Conservation (phyloP, 2,329 filamentous ascomycete species). For the Penicillium italicum region DNA sequence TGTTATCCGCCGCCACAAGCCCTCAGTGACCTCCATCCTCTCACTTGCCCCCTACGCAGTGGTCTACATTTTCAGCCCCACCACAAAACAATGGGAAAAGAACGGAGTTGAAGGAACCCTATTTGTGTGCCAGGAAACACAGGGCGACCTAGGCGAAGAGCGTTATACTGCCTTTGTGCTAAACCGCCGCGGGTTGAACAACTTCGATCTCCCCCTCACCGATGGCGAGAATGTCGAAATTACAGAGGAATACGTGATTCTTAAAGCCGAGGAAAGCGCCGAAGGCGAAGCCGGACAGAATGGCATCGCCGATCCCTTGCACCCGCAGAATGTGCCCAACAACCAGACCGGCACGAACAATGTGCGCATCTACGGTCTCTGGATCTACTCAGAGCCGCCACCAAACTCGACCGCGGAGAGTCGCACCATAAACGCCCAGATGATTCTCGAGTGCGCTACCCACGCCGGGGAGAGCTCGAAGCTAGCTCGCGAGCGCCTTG, state of each 20-base stretch:
- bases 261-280: constrained; percentile 46
- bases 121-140: constrained; percentile 70
- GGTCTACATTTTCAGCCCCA: constrained; percentile 72
- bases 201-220: constrained; percentile 63
- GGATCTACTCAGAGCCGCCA: constrained; percentile 61
- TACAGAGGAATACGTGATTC: constrained; percentile 58
- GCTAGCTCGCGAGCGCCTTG: constrained; percentile 40
- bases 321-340: constrained; percentile 7
- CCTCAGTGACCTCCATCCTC: constrained; percentile 67
- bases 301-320: constrained; percentile 18
- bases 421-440: constrained; percentile 50
- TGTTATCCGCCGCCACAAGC: constrained; percentile 77
- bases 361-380: constrained; percentile 55
- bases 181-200: constrained; percentile 67
- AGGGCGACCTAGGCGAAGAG: constrained; percentile 46
- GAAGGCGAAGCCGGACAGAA: constrained; percentile 22
- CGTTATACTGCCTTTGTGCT: constrained; percentile 63
- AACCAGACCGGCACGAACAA: constrained; percentile 12
- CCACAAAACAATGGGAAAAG: constrained; percentile 74
- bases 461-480: constrained; percentile 51
- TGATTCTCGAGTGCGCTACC: constrained; percentile 55
- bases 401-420: constrained; percentile 53
- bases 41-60: constrained; percentile 82
- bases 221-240: constrained; percentile 61
- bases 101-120: constrained; percentile 79